These are phyloP conservation scores for Backusella liffmaniae DNA, from an alignment of 192 early-diverging fungal species.

Conservation along the genomic window DNA sequence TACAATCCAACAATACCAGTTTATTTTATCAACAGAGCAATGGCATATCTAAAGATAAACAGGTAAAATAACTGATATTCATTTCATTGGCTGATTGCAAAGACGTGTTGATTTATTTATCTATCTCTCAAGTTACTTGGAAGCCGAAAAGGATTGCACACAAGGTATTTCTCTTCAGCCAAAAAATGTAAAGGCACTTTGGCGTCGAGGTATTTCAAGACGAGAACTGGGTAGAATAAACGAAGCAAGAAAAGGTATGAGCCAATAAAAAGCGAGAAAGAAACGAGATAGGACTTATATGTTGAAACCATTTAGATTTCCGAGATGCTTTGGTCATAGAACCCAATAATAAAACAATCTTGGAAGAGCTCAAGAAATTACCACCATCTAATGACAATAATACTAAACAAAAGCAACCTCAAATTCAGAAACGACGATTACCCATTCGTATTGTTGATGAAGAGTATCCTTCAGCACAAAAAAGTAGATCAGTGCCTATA, in stretches of 20 bases:
- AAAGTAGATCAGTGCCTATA: not conserved
- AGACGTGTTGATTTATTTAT: not conserved
- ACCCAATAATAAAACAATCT: constrained; percentile 61
- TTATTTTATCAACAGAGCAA: constrained; percentile 72
- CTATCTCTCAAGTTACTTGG: constrained; percentile 42
- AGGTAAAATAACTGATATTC: constrained; percentile 34
- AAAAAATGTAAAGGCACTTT: constrained; percentile 78
- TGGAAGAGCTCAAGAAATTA: constrained; percentile 60
- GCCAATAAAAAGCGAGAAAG: not conserved
- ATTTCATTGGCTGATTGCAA: too few species aligned
- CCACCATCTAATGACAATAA: not conserved
- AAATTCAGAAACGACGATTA: constrained; percentile 29
- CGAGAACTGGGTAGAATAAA: constrained; percentile 45
- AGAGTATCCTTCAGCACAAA: not conserved
- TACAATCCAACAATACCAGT: constrained; percentile 60
- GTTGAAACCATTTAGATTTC: constrained; percentile 48
- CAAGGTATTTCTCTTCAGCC: constrained; percentile 55
- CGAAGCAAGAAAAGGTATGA: constrained; percentile 52
- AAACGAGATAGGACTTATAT: not conserved
- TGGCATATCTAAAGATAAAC: constrained; percentile 76
- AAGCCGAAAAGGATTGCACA: constrained; percentile 71
- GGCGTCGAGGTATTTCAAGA: constrained; percentile 70
- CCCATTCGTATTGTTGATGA: constrained; percentile 55
- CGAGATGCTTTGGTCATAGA: constrained; percentile 62
- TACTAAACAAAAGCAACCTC: constrained; percentile 15